Evolutionary conservation across 192 early-diverging fungal species (phyloP).

Genomic region (Coemansia sp.): DNA sequence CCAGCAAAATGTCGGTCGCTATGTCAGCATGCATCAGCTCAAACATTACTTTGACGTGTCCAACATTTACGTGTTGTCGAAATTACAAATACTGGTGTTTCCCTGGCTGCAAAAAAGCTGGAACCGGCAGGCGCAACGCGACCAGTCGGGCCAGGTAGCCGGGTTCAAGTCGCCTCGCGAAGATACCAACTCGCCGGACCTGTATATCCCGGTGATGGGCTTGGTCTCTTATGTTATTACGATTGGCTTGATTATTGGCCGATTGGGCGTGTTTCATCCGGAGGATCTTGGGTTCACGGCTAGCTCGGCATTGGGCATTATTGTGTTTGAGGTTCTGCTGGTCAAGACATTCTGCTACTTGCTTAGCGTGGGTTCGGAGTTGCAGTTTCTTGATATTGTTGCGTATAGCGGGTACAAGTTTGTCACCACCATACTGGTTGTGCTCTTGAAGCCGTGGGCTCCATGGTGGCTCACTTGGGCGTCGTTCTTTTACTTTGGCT

Average conservation of each 20-base stretch:
- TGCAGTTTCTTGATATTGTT: conserved; percentile 79
- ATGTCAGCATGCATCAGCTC: conserved; percentile 80
- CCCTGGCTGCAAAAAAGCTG: conserved; percentile 88
- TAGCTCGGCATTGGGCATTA: conserved; percentile 74
- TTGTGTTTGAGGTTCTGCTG: conserved; percentile 78
- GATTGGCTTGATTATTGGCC: conserved; percentile 67
- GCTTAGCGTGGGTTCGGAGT: conserved; percentile 78
- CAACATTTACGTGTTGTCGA: conserved; percentile 90
- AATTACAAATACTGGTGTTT: conserved; percentile 80
- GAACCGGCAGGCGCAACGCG: conserved; percentile 71
- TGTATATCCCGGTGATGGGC: conserved; percentile 96
- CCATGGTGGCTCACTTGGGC: conserved; percentile 63
- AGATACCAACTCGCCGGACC: conserved; percentile 92
- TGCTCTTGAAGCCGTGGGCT: conserved; percentile 51
- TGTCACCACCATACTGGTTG: conserved; percentile 67
- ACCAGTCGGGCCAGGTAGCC: conserved; percentile 74
- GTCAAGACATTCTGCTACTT: conserved; percentile 85
- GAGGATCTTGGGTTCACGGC: conserved; percentile 82
- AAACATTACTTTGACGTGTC: conserved; percentile 95
- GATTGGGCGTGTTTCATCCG: conserved; percentile 73
- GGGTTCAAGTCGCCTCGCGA: conserved; percentile 82
- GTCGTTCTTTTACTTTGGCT: conserved; percentile 69
- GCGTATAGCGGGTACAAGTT: conserved; percentile 95
- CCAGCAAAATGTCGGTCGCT: conserved; percentile 84
- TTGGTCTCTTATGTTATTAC: conserved; percentile 87